A percentile compares a stretch with the other conserved stretches of the same genome.
These are phyloP conservation scores for Xylaria nigripes DNA, from an alignment of 495 filamentous ascomycete genomes.

Conservation along the genomic window DNA sequence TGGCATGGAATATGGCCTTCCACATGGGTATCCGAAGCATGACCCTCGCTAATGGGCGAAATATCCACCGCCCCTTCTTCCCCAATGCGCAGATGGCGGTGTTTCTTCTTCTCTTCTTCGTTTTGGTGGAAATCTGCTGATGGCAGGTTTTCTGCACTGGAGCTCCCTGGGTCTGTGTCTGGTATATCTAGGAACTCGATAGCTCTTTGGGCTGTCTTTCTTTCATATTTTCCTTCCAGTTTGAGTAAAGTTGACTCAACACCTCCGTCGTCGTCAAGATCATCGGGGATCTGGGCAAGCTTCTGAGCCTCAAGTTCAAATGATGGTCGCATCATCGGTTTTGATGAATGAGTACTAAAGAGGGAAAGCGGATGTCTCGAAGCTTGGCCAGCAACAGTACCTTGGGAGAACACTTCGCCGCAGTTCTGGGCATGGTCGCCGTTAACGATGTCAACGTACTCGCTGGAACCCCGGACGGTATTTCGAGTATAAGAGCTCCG, in stretches of 20 bases:
- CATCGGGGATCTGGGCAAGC: slow-evolving; percentile 83
- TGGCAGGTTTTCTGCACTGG: slow-evolving; percentile 8
- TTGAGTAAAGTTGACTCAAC: slow-evolving; percentile 87
- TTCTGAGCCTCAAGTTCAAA: slow-evolving; percentile 86
- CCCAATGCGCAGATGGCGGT: slow-evolving; percentile 39
- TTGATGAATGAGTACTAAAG: slow-evolving; percentile 65
- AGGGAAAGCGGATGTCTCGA: slow-evolving; percentile 47
- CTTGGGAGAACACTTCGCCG: slow-evolving; percentile 47
- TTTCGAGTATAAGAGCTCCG: slow-evolving; percentile 49
- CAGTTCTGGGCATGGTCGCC: slow-evolving; percentile 34
- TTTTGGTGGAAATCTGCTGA: slow-evolving; percentile 17
- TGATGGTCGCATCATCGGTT: slow-evolving; percentile 70
- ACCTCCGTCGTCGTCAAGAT: slow-evolving; percentile 74
- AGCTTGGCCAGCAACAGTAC: slow-evolving; percentile 46
- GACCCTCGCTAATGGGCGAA: slow-evolving; percentile 13
- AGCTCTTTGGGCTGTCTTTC: slow-evolving; percentile 38
- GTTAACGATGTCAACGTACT: slow-evolving; percentile 36
- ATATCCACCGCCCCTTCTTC: slow-evolving; percentile 25
- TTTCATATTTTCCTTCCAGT: slow-evolving; percentile 77
- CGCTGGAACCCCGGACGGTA: slow-evolving; percentile 28
- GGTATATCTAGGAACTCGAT: slow-evolving; percentile 27
- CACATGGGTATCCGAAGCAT: neutral
- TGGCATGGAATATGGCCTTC: slow-evolving; percentile 15
- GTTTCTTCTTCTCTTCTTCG: slow-evolving; percentile 37
- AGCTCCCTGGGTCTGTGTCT: slow-evolving; percentile 5